Conservation (phyloP, 306 rosid genomes). For the Citrullus colocynthis region DNA sequence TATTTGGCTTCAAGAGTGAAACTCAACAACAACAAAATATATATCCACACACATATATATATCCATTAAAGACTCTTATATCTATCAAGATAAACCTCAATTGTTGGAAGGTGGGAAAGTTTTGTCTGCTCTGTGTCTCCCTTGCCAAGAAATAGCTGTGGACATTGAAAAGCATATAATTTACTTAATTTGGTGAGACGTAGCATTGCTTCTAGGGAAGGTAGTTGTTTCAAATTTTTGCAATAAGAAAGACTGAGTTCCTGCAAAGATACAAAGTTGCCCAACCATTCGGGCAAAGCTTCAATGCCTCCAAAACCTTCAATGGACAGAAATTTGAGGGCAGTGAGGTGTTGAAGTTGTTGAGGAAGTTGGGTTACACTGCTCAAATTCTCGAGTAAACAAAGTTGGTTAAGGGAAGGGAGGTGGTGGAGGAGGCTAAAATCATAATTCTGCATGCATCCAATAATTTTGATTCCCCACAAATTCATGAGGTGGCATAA, state of each 20-base stretch:
- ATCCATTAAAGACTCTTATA: no score
- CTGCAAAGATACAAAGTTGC: not conserved
- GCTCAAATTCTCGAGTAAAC: not conserved
- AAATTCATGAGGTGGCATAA: not conserved
- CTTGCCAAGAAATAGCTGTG: not conserved
- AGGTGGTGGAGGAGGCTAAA: not conserved
- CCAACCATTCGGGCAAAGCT: not conserved
- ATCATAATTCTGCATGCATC: not conserved
- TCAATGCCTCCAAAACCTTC: not conserved
- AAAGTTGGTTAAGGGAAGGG: not conserved
- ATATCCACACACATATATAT: no score
- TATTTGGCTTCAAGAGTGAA: no score
- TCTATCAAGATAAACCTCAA: no score
- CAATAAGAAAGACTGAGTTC: not conserved
- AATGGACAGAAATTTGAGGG: not conserved
- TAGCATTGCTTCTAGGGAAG: not conserved
- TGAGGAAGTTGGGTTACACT: not conserved
- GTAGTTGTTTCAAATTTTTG: not conserved
- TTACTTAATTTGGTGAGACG: not conserved
- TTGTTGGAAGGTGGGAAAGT: not conserved
- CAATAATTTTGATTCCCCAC: fast-evolving
- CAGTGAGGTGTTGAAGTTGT: not conserved
- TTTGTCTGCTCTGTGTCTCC: not conserved
- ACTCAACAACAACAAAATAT: no score
- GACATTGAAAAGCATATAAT: not conserved